These are phyloP conservation scores for Malassezia equina DNA, from an alignment of 1,284 basidiomycete species.

Conservation along the genomic window DNA sequence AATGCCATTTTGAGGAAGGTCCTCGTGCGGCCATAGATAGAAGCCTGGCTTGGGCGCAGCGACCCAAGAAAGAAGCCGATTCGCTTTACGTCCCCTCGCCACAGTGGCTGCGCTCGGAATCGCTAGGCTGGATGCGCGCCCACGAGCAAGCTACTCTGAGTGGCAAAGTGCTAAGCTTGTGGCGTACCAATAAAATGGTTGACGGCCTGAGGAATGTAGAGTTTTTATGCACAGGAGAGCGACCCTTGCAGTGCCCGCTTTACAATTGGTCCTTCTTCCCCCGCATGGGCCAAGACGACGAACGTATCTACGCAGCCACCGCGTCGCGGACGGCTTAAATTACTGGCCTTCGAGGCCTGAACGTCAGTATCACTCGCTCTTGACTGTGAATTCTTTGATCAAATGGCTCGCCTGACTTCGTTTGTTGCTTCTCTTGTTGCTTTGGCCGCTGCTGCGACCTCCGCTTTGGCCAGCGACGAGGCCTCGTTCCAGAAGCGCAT, in stretches of 20 bases:
- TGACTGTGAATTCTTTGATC: not conserved
- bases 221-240: not conserved
- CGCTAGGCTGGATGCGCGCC: not conserved
- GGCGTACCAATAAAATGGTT: not conserved
- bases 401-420: conserved; percentile 8
- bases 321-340: not conserved
- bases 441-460: not conserved
- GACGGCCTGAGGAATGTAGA: not conserved
- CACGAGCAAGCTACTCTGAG: not conserved
- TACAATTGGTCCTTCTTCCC: not conserved
- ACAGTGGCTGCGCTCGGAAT: not conserved
- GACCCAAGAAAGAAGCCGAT: not conserved
- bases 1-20: not conserved
- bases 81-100: not conserved
- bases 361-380: not conserved
- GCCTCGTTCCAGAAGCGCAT: conserved; percentile 12
- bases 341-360: not conserved
- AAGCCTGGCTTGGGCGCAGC: not conserved
- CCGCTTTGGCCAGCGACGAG: not conserved
- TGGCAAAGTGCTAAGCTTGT: not conserved
- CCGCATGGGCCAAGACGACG: not conserved
- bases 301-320: not conserved
- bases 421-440: conserved; percentile 2
- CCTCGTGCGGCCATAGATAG: not conserved
- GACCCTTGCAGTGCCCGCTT: not conserved